Percentiles rank a stretch among this genome's conserved stretches.
Conservation (phyloP, 2,329 filamentous ascomycete species). For the Phaeoacremonium minimum region DNA sequence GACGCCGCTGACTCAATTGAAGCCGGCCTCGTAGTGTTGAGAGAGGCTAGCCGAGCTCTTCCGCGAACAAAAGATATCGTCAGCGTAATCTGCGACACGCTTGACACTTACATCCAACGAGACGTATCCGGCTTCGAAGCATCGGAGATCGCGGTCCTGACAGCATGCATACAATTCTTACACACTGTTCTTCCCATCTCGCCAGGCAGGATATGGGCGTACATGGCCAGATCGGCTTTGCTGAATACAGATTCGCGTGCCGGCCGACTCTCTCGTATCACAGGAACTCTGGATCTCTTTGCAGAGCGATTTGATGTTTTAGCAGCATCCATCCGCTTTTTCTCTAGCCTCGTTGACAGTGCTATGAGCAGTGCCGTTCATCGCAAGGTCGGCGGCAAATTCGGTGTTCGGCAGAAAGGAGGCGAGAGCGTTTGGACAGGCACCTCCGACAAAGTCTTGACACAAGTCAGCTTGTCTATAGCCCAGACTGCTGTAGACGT, state of each 20-base stretch:
- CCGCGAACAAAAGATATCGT: conserved; percentile 68
- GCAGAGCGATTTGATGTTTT: conserved; percentile 75
- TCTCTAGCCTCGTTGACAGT: conserved; percentile 71
- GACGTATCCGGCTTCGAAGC: conserved; percentile 54
- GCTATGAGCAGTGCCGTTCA: conserved; percentile 66
- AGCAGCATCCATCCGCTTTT: conserved; percentile 67
- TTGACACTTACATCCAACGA: conserved; percentile 66
- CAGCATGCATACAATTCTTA: conserved; percentile 75
- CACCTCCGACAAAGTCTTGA: conserved; percentile 73
- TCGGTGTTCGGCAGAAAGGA: conserved; percentile 37
- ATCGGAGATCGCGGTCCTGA: conserved; percentile 60
- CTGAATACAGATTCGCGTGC: conserved; percentile 72
- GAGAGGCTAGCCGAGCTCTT: conserved; percentile 53
- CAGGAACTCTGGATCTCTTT: conserved; percentile 78
- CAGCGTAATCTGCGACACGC: conserved; percentile 75
- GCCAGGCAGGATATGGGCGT: conserved; percentile 85
- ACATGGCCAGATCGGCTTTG: conserved; percentile 75
- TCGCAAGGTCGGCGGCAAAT: conserved; percentile 53
- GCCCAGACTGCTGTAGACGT: conserved; percentile 75
- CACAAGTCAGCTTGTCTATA: conserved; percentile 67
- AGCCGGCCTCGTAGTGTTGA: conserved; percentile 43
- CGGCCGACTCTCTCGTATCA: conserved; percentile 71
- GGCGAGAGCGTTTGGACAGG: conserved; percentile 59
- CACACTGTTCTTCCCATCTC: conserved; percentile 66
- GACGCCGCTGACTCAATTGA: conserved; percentile 13